Evolutionary conservation across 345 rosid genomes (phyloP).

Genomic region (Hevea brasiliensis): DNA sequence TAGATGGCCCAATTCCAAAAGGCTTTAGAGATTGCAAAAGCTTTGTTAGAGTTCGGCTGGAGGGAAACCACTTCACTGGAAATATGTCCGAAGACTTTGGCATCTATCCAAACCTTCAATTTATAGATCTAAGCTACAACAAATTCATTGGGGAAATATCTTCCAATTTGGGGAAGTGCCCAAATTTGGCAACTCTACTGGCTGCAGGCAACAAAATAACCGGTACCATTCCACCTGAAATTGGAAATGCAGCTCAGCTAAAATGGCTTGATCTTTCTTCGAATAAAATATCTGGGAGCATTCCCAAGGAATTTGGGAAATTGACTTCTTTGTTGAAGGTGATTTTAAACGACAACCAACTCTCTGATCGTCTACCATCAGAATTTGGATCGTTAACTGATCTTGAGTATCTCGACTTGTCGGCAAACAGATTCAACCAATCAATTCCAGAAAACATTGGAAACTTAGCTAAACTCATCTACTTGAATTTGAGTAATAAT

Average conservation of each 20-base stretch:
- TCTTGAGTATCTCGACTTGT: slow-evolving; percentile 27
- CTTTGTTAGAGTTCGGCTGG: slow-evolving; percentile 28
- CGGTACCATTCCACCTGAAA: slow-evolving; percentile 32
- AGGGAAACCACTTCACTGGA: slow-evolving; percentile 32
- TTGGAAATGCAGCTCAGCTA: slow-evolving; percentile 24
- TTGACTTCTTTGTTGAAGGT: slow-evolving; percentile 9
- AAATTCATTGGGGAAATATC: slow-evolving; percentile 30
- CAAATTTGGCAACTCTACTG: neutral
- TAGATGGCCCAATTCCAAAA: slow-evolving; percentile 30
- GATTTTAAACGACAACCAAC: slow-evolving; percentile 15
- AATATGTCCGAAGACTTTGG: slow-evolving; percentile 35
- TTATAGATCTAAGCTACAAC: slow-evolving; percentile 26
- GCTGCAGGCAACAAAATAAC: slow-evolving; percentile 28
- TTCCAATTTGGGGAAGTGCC: slow-evolving; percentile 16
- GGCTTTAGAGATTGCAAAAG: slow-evolving; percentile 33
- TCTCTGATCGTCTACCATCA: slow-evolving; percentile 20
- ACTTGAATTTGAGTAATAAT: slow-evolving; percentile 42
- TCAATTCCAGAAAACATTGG: slow-evolving; percentile 24
- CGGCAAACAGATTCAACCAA: slow-evolving; percentile 28
- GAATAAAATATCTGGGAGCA: slow-evolving; percentile 29
- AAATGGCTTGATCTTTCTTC: slow-evolving; percentile 38
- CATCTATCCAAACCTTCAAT: slow-evolving; percentile 21
- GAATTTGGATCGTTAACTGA: slow-evolving; percentile 12
- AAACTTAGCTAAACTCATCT: neutral
- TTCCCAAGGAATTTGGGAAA: slow-evolving; percentile 37